Conservation (phyloP, 176 grass and related monocot species). For the Coix lacrymajobi region DNA sequence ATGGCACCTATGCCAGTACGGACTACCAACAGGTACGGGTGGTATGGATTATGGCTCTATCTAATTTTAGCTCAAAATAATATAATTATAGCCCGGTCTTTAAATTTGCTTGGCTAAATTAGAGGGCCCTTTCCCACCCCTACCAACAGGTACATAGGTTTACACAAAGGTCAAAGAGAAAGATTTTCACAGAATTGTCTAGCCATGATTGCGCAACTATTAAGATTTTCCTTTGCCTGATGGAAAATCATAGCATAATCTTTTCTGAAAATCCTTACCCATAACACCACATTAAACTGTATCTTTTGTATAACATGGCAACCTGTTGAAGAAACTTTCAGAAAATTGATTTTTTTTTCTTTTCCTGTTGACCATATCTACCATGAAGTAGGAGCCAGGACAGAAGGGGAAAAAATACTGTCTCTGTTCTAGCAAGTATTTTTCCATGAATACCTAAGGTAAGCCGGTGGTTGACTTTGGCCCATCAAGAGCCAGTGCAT, state of each 20-base stretch:
- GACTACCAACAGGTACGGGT: not conserved
- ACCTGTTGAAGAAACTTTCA: not conserved
- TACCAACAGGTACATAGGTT: not conserved
- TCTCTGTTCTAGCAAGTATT: not conserved
- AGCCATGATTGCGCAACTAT: not conserved
- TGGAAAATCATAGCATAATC: not conserved
- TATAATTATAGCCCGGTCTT: too few relatives aligned
- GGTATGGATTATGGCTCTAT: too few relatives aligned
- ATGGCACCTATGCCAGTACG: not conserved
- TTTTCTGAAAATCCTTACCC: not conserved
- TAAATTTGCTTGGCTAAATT: too few relatives aligned
- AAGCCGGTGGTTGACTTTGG: not conserved
- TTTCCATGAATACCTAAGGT: not conserved
- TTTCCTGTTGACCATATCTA: not conserved
- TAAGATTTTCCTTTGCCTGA: not conserved
- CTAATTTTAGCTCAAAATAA: too few relatives aligned
- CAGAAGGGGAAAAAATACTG: not conserved
- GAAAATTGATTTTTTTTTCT: not conserved
- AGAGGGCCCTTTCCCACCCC: too few relatives aligned
- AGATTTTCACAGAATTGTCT: not conserved
- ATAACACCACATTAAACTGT: not conserved
- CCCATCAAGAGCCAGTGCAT: not conserved
- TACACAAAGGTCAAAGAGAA: not conserved
- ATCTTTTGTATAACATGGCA: not conserved
- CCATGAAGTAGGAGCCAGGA: not conserved